These are phyloP conservation scores for Vanilla planifolia DNA, from an alignment of 106 monocot species.

Conservation along the genomic window DNA sequence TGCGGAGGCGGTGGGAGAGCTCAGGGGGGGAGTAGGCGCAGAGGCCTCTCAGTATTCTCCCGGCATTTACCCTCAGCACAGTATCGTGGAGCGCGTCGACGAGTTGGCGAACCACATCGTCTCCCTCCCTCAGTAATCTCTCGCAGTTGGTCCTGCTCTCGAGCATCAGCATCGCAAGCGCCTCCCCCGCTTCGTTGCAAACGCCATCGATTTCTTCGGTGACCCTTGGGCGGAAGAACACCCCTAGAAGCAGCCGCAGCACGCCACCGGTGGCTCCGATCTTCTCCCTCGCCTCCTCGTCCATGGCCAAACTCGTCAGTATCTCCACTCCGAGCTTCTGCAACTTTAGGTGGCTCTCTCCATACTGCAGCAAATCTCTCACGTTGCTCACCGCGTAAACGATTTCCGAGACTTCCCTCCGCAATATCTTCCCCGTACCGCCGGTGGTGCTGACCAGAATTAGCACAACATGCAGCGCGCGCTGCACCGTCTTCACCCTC, in stretches of 20 bases:
- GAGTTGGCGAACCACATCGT: slow-evolving; percentile 25
- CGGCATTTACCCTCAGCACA: slow-evolving; percentile 20
- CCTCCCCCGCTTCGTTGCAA: slow-evolving; percentile 56
- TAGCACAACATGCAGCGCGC: slow-evolving; percentile 34
- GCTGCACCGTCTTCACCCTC: slow-evolving; percentile 28
- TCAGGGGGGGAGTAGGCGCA: slow-evolving; percentile 33
- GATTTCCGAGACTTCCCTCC: slow-evolving; percentile 36
- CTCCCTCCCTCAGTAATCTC: slow-evolving; percentile 23
- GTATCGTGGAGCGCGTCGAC: slow-evolving; percentile 23
- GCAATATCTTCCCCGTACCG: slow-evolving; percentile 32
- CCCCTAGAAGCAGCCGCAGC: slow-evolving; percentile 30
- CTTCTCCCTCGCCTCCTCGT: slow-evolving; percentile 36
- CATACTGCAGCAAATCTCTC: slow-evolving; percentile 48
- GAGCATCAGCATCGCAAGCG: slow-evolving; percentile 59
- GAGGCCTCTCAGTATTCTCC: slow-evolving; percentile 49
- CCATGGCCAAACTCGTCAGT: slow-evolving; percentile 50
- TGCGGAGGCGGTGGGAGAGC: slow-evolving; percentile 10
- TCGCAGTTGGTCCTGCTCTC: slow-evolving; percentile 49
- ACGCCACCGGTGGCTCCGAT: slow-evolving; percentile 55
- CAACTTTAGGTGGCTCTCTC: slow-evolving; percentile 32
- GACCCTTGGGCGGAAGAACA: slow-evolving; percentile 19
- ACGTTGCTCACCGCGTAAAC: slow-evolving; percentile 58
- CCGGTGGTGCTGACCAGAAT: slow-evolving; percentile 41
- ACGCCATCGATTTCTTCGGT: slow-evolving; percentile 14
- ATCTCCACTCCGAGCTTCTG: slow-evolving; percentile 57